These are phyloP conservation scores for Phaeophleospora eucalypticola DNA, from an alignment of 2,329 filamentous ascomycete genomes.

Conservation along the genomic window DNA sequence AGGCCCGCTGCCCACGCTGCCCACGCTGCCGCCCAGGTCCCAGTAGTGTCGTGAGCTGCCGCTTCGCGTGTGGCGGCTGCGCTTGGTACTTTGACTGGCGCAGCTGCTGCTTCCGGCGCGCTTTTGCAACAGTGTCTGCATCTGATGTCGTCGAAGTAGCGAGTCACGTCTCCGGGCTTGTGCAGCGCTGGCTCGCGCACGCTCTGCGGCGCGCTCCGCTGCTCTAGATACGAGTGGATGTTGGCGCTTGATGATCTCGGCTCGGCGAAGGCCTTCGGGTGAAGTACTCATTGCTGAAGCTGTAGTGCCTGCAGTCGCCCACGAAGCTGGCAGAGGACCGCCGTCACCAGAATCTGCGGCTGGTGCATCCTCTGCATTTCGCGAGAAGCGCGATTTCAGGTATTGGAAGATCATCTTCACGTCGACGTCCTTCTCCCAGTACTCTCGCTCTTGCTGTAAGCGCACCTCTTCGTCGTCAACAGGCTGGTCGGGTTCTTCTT, in stretches of 20 bases:
- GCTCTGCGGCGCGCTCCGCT: constrained; percentile 40
- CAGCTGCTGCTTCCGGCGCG: constrained; percentile 58
- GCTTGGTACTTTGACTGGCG: constrained; percentile 80
- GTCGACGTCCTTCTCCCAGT: constrained; percentile 92
- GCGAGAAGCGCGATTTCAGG: constrained; percentile 68
- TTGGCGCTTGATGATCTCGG: constrained; percentile 79
- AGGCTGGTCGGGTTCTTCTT: constrained; percentile 51
- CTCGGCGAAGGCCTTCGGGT: constrained; percentile 66
- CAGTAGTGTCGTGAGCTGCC: constrained; percentile 78
- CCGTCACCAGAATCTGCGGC: constrained; percentile 20
- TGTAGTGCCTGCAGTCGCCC: constrained; percentile 30
- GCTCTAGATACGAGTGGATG: constrained; percentile 75
- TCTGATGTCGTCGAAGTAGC: constrained; percentile 33
- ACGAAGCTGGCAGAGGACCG: constrained; percentile 30
- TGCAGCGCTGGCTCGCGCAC: constrained; percentile 18
- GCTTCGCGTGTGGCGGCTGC: constrained; percentile 55
- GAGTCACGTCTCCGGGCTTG: constrained; percentile 15
- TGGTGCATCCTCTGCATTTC: constrained; percentile 20
- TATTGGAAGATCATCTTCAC: constrained; percentile 89
- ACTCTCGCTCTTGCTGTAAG: constrained; percentile 56
- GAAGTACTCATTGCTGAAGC: constrained; percentile 42
- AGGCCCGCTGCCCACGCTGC: constrained; percentile 55
- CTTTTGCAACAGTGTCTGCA: constrained; percentile 37
- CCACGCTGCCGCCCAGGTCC: constrained; percentile 80
- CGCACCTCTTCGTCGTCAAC: constrained; percentile 25